Conservation (phyloP, 1,284 basidiomycete genomes). For the Pseudozyma hubeiensis region DNA sequence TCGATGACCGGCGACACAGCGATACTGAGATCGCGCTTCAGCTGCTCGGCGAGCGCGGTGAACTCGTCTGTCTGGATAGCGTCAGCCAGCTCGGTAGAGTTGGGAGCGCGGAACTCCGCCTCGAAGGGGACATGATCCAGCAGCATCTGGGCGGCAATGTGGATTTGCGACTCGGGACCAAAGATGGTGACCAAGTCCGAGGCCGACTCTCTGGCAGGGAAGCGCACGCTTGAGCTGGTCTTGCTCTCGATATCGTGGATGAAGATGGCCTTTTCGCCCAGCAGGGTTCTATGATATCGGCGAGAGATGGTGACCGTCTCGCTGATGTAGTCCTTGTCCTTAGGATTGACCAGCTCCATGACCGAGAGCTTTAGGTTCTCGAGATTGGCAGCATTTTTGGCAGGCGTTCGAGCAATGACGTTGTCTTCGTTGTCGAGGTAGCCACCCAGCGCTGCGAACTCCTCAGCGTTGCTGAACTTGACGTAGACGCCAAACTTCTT, state of each 20-base stretch:
- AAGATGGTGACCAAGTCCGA: conserved; percentile 92
- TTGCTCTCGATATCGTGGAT: conserved; percentile 96
- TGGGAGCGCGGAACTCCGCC: conserved; percentile 91
- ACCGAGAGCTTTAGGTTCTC: conserved; percentile 95
- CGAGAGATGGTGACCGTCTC: conserved; percentile 93
- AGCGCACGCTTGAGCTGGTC: conserved; percentile 92
- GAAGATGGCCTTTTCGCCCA: conserved; percentile 96
- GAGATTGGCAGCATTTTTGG: conserved; percentile 95
- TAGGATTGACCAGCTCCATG: conserved; percentile 96
- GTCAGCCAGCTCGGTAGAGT: conserved; percentile 78
- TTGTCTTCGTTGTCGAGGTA: conserved; percentile 99
- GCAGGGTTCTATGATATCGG: conserved; percentile 90
- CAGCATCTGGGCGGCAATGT: conserved; percentile 95
- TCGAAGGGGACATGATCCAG: conserved; percentile 95
- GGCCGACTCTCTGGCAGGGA: conserved; percentile 94
- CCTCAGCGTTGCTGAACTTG: conserved; percentile 98
- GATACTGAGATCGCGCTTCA: conserved; percentile 94
- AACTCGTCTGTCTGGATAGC: conserved; percentile 84
- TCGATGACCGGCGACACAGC: conserved; percentile 79
- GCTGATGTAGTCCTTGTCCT: conserved; percentile 96
- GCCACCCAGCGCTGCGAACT: conserved; percentile 92
- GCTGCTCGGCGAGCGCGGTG: conserved; percentile 81
- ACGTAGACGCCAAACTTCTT: conserved; percentile 99
- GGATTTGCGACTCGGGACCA: conserved; percentile 95
- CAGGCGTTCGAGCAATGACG: conserved; percentile 94